Percentiles rank a stretch among this genome's conserved stretches.
Conservation (phyloP, 1,284 basidiomycete species). For the Pyrrhoderma noxium region DNA sequence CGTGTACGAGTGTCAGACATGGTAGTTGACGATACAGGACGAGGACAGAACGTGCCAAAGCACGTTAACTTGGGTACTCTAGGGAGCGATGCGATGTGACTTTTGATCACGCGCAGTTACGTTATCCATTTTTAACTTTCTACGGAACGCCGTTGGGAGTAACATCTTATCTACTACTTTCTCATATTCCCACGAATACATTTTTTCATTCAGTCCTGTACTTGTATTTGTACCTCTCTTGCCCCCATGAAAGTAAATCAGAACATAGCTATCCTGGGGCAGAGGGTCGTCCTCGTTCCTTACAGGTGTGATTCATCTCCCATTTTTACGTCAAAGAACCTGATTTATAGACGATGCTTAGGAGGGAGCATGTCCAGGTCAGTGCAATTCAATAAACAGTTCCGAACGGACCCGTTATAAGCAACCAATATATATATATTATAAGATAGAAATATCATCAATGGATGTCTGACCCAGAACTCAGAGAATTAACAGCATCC, state of each 20-base stretch:
- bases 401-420: neutral
- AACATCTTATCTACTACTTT: too few relatives aligned
- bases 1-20: conserved; percentile 15
- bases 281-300: conserved; percentile 63
- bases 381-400: conserved; percentile 19
- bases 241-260: conserved; percentile 55
- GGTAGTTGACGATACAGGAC: neutral
- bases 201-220: too few relatives aligned
- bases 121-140: too few relatives aligned
- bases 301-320: conserved; percentile 41
- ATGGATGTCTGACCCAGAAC: conserved; percentile 82
- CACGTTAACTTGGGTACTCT: too few relatives aligned
- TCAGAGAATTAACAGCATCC: conserved; percentile 79
- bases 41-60: too few relatives aligned
- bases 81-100: too few relatives aligned
- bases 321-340: neutral
- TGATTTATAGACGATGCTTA: conserved; percentile 21
- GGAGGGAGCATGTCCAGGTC: conserved; percentile 56
- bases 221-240: neutral
- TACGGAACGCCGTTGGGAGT: too few relatives aligned
- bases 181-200: too few relatives aligned
- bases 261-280: conserved; percentile 53
- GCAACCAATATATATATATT: neutral
- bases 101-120: too few relatives aligned
- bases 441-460: conserved; percentile 75